These are phyloP conservation scores for Beverwykella pulmonaria DNA, from an alignment of 495 filamentous ascomycete species.

Conservation along the genomic window DNA sequence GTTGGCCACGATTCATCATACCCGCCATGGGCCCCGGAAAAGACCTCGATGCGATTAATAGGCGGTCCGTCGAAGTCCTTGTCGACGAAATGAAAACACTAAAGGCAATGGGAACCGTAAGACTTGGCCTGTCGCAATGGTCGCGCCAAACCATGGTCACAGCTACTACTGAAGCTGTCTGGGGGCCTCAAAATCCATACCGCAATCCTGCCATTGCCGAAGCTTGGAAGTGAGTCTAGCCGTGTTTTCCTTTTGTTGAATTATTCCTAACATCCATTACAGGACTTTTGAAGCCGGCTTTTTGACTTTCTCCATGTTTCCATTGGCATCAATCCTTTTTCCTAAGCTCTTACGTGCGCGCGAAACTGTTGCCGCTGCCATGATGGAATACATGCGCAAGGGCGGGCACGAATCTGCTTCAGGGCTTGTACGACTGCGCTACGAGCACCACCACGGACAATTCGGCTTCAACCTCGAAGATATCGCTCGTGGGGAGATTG, in stretches of 20 bases:
- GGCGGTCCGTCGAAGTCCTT: background rate
- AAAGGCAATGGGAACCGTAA: background rate
- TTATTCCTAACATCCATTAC: background rate
- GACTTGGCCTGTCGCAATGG: background rate
- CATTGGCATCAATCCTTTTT: background rate
- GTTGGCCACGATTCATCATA: background rate
- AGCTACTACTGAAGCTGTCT: background rate
- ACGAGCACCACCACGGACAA: background rate
- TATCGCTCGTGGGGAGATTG: conserved; percentile 1
- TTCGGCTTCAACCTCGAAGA: background rate
- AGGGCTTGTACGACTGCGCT: background rate
- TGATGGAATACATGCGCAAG: background rate
- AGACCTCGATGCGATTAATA: background rate
- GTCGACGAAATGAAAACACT: background rate
- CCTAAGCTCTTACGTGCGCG: background rate
- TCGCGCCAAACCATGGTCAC: background rate
- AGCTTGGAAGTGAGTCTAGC: background rate
- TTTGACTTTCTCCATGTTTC: background rate
- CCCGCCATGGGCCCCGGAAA: background rate
- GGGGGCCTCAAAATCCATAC: background rate
- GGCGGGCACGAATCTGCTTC: background rate
- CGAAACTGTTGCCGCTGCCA: background rate
- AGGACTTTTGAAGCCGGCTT: background rate
- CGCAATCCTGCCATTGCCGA: background rate
- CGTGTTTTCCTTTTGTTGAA: background rate